Conservation (phyloP, 1,284 basidiomycete genomes). For the Meripilus lineatus region DNA sequence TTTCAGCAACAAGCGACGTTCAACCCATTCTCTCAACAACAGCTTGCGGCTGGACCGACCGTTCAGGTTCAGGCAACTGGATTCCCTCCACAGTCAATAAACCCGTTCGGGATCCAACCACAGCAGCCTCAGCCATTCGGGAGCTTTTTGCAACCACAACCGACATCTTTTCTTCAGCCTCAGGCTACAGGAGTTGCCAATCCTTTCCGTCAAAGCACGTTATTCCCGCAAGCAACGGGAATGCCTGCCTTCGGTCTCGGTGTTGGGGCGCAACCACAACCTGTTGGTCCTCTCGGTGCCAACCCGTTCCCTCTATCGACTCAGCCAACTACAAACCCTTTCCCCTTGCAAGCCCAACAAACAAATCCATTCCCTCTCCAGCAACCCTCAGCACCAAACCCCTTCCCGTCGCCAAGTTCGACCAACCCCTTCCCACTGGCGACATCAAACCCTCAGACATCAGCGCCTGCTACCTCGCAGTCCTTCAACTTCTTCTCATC, state of each 20-base stretch:
- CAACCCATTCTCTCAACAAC: conserved; percentile 76
- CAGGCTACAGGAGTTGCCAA: conserved; percentile 68
- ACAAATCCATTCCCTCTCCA: conserved; percentile 15
- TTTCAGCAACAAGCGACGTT: conserved; percentile 60
- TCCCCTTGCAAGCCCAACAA: conserved; percentile 12
- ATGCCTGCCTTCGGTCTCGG: conserved; percentile 13
- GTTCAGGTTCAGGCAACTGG: conserved; percentile 27
- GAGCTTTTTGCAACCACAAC: conserved; percentile 42
- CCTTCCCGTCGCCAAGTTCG: background rate
- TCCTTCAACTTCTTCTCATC: background rate
- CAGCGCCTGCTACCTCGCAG: conserved; percentile 11
- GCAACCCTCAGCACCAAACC: background rate
- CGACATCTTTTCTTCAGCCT: conserved; percentile 42
- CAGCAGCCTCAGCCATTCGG: conserved; percentile 40
- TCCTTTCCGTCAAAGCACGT: conserved; percentile 42
- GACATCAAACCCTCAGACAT: background rate
- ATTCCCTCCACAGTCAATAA: conserved; percentile 34
- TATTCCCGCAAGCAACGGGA: conserved; percentile 21
- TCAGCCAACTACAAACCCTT: conserved; percentile 8
- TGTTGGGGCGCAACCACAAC: conserved; percentile 9
- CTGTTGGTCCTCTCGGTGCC: conserved; percentile 11
- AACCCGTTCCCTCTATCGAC: conserved; percentile 16
- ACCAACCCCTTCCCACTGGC: conserved; percentile 1
- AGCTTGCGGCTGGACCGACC: conserved; percentile 45
- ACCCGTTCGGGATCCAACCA: conserved; percentile 38